phyloP scores from a whole-genome alignment of 306 rosid species.

The Glycine tomentella region DNA sequence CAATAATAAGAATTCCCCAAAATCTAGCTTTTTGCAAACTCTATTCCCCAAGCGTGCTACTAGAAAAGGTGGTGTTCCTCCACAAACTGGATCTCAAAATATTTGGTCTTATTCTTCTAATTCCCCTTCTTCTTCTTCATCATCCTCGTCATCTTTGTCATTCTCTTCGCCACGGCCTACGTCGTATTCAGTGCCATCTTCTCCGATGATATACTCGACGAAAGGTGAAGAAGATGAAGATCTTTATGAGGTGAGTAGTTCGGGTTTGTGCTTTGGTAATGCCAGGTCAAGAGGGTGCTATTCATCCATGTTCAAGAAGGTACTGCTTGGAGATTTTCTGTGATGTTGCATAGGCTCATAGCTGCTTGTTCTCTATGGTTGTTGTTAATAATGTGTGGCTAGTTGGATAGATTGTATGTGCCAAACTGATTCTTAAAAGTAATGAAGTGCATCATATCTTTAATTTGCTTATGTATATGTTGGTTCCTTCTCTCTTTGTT shows the following conservation, averaged over 20 bases:
- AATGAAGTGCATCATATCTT: constrained; percentile 34
- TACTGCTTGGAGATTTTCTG: constrained; percentile 51
- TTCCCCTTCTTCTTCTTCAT: constrained; percentile 42
- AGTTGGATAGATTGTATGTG: constrained; percentile 36
- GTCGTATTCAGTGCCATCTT: constrained; percentile 52
- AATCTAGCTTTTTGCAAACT: constrained; percentile 42
- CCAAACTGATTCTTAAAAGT: constrained; percentile 38
- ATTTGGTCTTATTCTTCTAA: constrained; percentile 43
- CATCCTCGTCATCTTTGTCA: constrained; percentile 35
- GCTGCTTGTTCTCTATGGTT: not conserved
- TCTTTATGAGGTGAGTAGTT: constrained; percentile 43
- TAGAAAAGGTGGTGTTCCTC: constrained; percentile 27
- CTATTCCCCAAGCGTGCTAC: constrained; percentile 56
- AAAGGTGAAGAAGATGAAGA: constrained; percentile 42
- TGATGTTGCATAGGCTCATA: constrained; percentile 12
- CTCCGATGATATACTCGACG: constrained; percentile 50
- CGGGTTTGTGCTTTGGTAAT: constrained; percentile 45
- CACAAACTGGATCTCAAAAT: constrained; percentile 16
- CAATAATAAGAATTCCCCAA: constrained; percentile 45
- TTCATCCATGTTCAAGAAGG: constrained; percentile 68
- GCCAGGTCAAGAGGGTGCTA: constrained; percentile 52
- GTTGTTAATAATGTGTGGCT: not conserved
- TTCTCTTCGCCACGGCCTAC: constrained; percentile 34
- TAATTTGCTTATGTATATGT: not conserved
- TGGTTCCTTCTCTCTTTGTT: not conserved